Conservation (phyloP, 371 early-diverging fungal species). For the Actinomortierella ambigua region DNA sequence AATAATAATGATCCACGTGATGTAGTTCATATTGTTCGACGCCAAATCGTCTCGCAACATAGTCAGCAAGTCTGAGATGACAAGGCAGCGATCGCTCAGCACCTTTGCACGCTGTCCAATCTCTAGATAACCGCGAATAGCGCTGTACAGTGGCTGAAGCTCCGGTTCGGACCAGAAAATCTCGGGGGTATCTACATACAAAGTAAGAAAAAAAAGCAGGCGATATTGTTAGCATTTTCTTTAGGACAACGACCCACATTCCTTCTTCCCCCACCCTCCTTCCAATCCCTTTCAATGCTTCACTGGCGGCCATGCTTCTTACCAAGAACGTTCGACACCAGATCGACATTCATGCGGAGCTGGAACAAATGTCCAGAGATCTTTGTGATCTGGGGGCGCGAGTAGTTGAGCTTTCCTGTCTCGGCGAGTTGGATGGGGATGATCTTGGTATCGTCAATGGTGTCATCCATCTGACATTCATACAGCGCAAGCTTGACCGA, state of each 20-base stretch:
- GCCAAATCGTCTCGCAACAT: constrained; percentile 82
- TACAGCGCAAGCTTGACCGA: constrained; percentile 86
- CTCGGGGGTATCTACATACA: constrained; percentile 76
- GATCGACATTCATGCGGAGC: constrained; percentile 88
- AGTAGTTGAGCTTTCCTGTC: constrained; percentile 73
- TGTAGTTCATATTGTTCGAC: constrained; percentile 65
- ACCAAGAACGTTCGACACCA: constrained; percentile 78
- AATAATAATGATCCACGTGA: constrained; percentile 70
- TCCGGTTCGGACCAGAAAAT: constrained; percentile 89
- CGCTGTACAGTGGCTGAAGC: constrained; percentile 78
- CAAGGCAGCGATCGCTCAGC: constrained; percentile 79
- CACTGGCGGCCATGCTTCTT: constrained; percentile 2
- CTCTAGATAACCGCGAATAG: constrained; percentile 80
- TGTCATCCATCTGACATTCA: constrained; percentile 81
- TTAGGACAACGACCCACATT: no score
- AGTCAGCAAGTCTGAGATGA: constrained; percentile 82
- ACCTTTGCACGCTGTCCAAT: constrained; percentile 85
- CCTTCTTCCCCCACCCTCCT: no score
- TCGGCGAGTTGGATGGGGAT: constrained; percentile 85
- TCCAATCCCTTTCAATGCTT: no score
- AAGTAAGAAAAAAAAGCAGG: neutral
- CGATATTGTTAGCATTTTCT: neutral
- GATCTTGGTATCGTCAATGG: constrained; percentile 84
- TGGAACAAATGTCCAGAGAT: constrained; percentile 89
- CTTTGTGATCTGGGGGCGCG: constrained; percentile 65